Evolutionary conservation across 345 rosid species (phyloP).

Genomic region (Eucalyptus polybractea): DNA sequence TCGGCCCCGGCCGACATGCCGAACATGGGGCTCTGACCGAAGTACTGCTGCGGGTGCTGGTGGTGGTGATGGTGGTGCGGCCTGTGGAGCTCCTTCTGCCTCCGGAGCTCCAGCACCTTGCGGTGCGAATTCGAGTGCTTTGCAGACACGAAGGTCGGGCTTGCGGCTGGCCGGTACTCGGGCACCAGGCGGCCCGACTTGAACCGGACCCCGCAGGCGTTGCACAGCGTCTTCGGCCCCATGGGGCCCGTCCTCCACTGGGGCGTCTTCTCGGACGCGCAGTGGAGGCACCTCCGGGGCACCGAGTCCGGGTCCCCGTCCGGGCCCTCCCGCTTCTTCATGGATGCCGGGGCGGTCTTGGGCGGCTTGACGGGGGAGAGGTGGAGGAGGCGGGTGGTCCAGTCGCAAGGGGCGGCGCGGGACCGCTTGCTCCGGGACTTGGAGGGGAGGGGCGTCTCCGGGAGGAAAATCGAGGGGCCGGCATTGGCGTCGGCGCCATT

Average conservation of each 20-base stretch:
- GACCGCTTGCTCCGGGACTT: slow-evolving; percentile 64
- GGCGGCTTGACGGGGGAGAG: slow-evolving; percentile 5
- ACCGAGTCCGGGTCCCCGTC: background rate
- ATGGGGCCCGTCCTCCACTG: slow-evolving; percentile 78
- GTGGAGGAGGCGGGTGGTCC: slow-evolving; percentile 62
- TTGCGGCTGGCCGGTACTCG: slow-evolving; percentile 73
- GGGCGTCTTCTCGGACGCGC: slow-evolving; percentile 61
- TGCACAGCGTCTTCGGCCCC: slow-evolving; percentile 69
- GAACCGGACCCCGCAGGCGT: slow-evolving; percentile 72
- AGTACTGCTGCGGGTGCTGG: slow-evolving; percentile 12
- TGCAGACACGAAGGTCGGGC: slow-evolving; percentile 52
- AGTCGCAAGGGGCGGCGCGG: slow-evolving; percentile 50
- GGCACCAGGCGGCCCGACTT: slow-evolving; percentile 71
- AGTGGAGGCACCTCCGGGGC: slow-evolving; percentile 46
- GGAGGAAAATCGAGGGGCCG: slow-evolving; percentile 12
- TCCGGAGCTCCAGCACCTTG: slow-evolving; percentile 68
- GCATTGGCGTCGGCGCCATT: background rate
- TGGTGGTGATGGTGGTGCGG: background rate
- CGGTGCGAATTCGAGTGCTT: slow-evolving; percentile 72
- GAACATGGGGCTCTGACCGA: slow-evolving; percentile 29
- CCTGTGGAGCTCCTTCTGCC: slow-evolving; percentile 40
- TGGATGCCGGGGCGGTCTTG: background rate
- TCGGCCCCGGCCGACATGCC: slow-evolving; percentile 35
- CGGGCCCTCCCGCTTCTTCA: slow-evolving; percentile 7
- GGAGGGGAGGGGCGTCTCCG: slow-evolving; percentile 43